Conservation (phyloP, 2,329 filamentous ascomycete genomes). For the Dactylellina haptotyla region DNA sequence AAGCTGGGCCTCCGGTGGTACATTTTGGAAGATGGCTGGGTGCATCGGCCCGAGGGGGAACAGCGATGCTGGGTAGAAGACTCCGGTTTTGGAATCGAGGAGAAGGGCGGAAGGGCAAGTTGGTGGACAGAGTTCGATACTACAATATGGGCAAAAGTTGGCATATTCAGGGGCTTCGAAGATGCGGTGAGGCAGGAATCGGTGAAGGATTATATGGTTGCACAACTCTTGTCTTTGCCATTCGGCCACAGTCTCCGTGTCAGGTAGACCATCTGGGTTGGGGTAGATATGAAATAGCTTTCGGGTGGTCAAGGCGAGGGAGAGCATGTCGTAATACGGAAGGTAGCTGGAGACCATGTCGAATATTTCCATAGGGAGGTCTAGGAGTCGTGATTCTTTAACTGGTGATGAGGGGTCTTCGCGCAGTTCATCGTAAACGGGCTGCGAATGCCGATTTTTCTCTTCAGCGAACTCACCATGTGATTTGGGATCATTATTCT, state of each 20-base stretch:
- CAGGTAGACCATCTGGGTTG: not conserved
- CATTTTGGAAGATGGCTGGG: not conserved
- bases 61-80: conserved; percentile 25
- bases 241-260: not conserved
- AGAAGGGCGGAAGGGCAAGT: conserved; percentile 22
- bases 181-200: not conserved
- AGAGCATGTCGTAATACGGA: not conserved
- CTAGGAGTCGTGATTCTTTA: not conserved
- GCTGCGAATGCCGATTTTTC: too few species aligned
- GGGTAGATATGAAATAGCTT: conserved; percentile 17
- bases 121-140: conserved; percentile 9
- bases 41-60: conserved; percentile 16
- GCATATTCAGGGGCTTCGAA: not conserved
- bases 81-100: conserved; percentile 25
- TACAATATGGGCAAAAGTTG: conserved; percentile 17
- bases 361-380: conserved; percentile 12
- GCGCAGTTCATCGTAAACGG: too few species aligned
- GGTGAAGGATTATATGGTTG: not conserved
- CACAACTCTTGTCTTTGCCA: conserved; percentile 4
- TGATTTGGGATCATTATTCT: not conserved
- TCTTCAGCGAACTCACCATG: too few species aligned
- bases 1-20: conserved; percentile 1
- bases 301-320: conserved; percentile 3
- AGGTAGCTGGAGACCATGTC: not conserved
- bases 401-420: not conserved